Percentiles rank a stretch among this genome's conserved stretches.
Conservation (phyloP, 805 yeast genomes). For the Hyphopichia homilentoma region DNA sequence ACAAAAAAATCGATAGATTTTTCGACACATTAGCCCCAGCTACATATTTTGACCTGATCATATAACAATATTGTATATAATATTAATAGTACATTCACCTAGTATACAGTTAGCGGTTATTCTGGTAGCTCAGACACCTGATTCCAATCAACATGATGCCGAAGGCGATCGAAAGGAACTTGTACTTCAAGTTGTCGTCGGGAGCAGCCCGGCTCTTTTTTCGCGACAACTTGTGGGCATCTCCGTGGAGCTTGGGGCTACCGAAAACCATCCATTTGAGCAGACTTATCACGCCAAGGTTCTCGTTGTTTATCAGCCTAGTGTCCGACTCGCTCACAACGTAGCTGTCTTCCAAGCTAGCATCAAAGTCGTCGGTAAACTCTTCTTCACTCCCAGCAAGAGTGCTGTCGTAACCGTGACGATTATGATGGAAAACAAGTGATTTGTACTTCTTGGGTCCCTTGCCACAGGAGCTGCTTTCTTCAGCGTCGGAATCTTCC, state of each 20-base stretch:
- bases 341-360: slow-evolving; percentile 12
- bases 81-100: too few species aligned
- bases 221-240: slow-evolving; percentile 5
- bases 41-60: too few species aligned
- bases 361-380: slow-evolving; percentile 9
- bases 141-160: slow-evolving; percentile 40
- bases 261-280: slow-evolving; percentile 34
- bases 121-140: slow-evolving; percentile 27
- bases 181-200: slow-evolving; percentile 41
- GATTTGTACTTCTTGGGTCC: slow-evolving; percentile 33
- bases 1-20: too few species aligned
- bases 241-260: slow-evolving; percentile 1
- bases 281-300: too few species aligned
- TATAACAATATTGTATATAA: too few species aligned
- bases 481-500: slow-evolving; percentile 5
- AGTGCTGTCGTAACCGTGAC: not conserved
- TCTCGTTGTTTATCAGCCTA: slow-evolving; percentile 29
- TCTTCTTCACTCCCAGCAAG: slow-evolving; percentile 6
- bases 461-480: slow-evolving; percentile 6
- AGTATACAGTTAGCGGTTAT: too few species aligned
- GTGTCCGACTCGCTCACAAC: slow-evolving; percentile 13
- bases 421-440: slow-evolving; percentile 22
- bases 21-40: too few species aligned
- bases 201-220: slow-evolving; percentile 21
- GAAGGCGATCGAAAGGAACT: slow-evolving; percentile 38